Evolutionary conservation across 2,329 filamentous ascomycete species (phyloP).

Genomic region (Lecanosticta acicola): DNA sequence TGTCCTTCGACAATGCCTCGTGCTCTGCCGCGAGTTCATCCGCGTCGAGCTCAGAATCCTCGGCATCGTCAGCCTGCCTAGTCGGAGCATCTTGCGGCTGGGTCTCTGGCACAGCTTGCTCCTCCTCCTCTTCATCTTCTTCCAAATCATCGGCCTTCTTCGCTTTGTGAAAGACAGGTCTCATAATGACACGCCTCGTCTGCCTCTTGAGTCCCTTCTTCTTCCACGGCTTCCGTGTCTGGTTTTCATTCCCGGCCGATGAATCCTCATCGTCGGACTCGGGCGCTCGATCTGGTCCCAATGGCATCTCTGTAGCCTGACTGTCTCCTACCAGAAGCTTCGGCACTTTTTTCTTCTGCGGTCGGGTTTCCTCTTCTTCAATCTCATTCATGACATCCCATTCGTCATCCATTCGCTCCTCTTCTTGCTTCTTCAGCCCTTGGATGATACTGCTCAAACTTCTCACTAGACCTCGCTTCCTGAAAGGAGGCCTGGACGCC

Average conservation of each 20-base stretch:
- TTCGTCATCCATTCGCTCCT: slow-evolving; percentile 66
- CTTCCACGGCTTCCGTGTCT: slow-evolving; percentile 61
- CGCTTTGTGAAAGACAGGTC: slow-evolving; percentile 30
- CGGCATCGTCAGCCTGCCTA: too few relatives aligned
- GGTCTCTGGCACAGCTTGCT: slow-evolving; percentile 20
- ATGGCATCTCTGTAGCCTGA: slow-evolving; percentile 39
- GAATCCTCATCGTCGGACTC: slow-evolving; percentile 54
- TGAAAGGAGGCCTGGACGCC: slow-evolving; percentile 33
- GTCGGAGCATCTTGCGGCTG: slow-evolving; percentile 8
- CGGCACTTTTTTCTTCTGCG: slow-evolving; percentile 22
- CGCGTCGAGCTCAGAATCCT: slow-evolving; percentile 3
- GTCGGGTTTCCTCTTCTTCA: slow-evolving; percentile 44
- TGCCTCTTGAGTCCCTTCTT: slow-evolving; percentile 81
- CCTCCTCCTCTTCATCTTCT: slow-evolving; percentile 9
- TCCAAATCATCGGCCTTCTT: slow-evolving; percentile 22
- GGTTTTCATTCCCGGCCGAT: slow-evolving; percentile 23
- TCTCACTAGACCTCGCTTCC: slow-evolving; percentile 50
- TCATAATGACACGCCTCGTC: slow-evolving; percentile 60
- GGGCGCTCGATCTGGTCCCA: slow-evolving; percentile 40
- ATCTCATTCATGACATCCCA: slow-evolving; percentile 67
- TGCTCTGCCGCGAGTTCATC: slow-evolving; percentile 2
- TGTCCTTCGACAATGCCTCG: too few relatives aligned
- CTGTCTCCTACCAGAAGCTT: slow-evolving; percentile 40
- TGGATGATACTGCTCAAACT: slow-evolving; percentile 71
- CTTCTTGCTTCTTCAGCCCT: slow-evolving; percentile 62